These are phyloP conservation scores for Forsythia viridissima DNA, from an alignment of 257 asterid species.

Conservation along the genomic window DNA sequence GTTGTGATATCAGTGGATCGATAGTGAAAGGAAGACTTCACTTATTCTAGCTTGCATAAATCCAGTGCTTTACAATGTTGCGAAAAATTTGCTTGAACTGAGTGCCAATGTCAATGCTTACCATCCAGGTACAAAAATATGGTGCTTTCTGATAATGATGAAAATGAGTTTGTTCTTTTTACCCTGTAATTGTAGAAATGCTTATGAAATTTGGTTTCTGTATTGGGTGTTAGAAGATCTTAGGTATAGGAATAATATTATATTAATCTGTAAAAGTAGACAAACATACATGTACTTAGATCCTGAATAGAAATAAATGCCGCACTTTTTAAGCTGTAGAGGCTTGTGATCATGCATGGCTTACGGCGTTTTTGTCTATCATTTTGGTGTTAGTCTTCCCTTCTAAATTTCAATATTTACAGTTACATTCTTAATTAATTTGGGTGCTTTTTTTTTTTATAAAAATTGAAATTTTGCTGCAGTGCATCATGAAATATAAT, in stretches of 20 bases:
- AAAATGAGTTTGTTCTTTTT: neutral
- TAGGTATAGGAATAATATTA: neutral
- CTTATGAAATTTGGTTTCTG: neutral
- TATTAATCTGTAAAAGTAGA: neutral
- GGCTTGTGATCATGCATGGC: neutral
- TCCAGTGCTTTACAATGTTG: conserved; percentile 66
- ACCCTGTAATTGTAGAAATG: neutral
- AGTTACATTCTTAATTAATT: neutral
- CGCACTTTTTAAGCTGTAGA: neutral
- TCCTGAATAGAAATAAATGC: neutral
- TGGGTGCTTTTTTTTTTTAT: neutral
- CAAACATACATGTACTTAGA: neutral
- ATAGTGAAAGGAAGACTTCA: conserved; percentile 86
- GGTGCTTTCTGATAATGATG: neutral
- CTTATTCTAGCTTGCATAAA: conserved; percentile 80
- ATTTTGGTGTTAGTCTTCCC: neutral
- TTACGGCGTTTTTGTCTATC: neutral
- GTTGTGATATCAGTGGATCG: conserved; percentile 73
- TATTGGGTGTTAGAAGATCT: neutral
- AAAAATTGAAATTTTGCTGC: neutral
- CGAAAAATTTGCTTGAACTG: conserved; percentile 77
- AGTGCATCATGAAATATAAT: neutral
- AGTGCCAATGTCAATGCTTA: conserved; percentile 91
- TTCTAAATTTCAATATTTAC: neutral
- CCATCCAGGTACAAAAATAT: conserved; percentile 63